Base-by-base conservation (phyloP, 345 rosid species). In the Corchorus capsularis region DNA sequence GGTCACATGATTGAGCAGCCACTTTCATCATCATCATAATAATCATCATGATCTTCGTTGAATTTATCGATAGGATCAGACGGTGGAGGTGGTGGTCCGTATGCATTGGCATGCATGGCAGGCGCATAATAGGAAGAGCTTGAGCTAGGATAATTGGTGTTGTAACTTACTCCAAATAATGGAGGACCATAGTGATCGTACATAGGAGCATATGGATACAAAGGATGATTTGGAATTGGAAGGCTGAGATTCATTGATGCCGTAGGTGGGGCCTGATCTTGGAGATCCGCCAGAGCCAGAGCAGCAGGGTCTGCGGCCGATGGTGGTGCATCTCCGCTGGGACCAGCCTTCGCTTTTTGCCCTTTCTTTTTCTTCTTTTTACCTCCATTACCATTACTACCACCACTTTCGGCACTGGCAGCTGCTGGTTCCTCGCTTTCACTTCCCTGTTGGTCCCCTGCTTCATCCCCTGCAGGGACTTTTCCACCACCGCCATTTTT, bases 1-100 rank as follows among this genome's bases (percentile, higher is more conserved):
- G 8, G 41, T 85, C 80, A 91, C 91, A 87, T 79, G n/a, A 91
- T 75, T 16, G 86, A 83, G 89, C 95, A 91, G 19, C 81, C 80
- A 22, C 52, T 14, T 39, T 69, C 78, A 20, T 66, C 72, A 15
- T 75, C 73, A 46, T 77, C 79, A 16, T 81, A 72, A 16, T 68
- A 13, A 32, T 72, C 71, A 7, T 39, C 59, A 52, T 64, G 57
- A 61, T 70, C 66, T 16, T 75, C 19, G 8, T 20, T 11, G 59
- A 78, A 41, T 16, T 14, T 68, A 6, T 45, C 50, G 75, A 81
- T 76, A 9, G 79, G 86, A 75, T 79, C 73, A 5, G 75, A 71
- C 39, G 84, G 79, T 46, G 85, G 88, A 69, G 83, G 59, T 39
- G 80, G 83, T 57, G 67, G 64, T 79, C 81, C 72, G 49, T 66